phyloP scores from a whole-genome alignment of 305 asterid genomes.

The Fraxinus xanthoxyloides region DNA sequence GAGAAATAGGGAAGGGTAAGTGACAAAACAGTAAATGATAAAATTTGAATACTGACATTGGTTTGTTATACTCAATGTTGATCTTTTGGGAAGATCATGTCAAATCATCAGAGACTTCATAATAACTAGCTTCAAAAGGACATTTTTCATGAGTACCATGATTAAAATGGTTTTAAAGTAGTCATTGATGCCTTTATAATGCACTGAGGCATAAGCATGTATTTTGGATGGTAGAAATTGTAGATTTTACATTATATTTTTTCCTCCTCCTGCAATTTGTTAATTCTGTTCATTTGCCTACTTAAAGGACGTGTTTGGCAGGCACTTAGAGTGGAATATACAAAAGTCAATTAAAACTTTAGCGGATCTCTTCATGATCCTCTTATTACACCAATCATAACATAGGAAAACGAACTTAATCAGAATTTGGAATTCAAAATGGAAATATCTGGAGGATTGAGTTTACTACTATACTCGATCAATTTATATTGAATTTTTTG shows the following conservation, averaged over 20 bases:
- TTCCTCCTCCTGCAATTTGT: neutral
- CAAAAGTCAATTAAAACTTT: neutral
- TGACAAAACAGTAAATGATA: neutral
- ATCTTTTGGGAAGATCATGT: neutral
- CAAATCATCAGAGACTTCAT: neutral
- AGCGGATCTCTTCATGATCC: neutral
- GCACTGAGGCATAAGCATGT: neutral
- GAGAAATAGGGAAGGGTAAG: neutral
- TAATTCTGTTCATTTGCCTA: neutral
- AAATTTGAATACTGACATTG: constrained; percentile 8
- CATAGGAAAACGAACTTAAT: neutral
- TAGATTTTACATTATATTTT: neutral
- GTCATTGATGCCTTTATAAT: neutral
- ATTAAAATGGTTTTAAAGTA: neutral
- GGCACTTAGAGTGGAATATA: neutral
- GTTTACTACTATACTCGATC: neutral
- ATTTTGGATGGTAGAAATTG: neutral
- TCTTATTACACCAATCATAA: neutral
- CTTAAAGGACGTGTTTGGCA: neutral
- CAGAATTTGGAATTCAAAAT: constrained; percentile 1
- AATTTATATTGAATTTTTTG: neutral
- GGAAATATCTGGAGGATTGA: constrained; percentile 12
- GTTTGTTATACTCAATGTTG: constrained; percentile 1
- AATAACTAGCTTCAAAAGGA: constrained; percentile 6
- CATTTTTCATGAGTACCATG: neutral